phyloP scores from a whole-genome alignment of 345 rosid species.

The Gossypium rotundifolium region DNA sequence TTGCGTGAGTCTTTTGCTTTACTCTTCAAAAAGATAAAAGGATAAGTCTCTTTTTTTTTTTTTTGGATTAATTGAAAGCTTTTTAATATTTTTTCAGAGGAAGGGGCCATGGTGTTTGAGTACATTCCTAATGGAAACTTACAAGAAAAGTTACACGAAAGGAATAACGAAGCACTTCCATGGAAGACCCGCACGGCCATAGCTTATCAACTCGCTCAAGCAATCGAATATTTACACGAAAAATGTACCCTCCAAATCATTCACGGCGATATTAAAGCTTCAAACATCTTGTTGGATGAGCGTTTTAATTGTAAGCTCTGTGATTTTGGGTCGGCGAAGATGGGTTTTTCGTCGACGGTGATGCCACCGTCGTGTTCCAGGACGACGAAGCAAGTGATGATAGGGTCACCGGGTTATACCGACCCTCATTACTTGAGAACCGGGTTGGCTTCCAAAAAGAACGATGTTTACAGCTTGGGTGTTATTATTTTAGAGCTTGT shows the following conservation, averaged over 20 bases:
- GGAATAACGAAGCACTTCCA: slow-evolving; percentile 30
- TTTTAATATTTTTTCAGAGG: slow-evolving; percentile 28
- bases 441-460: slow-evolving; percentile 75
- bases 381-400: slow-evolving; percentile 40
- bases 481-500: slow-evolving; percentile 68
- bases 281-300: slow-evolving; percentile 71
- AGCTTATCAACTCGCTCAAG: slow-evolving; percentile 63
- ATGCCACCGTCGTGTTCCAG: slow-evolving; percentile 32
- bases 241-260: slow-evolving; percentile 64
- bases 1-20: neutral
- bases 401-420: slow-evolving; percentile 85
- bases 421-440: slow-evolving; percentile 84
- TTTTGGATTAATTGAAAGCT: neutral
- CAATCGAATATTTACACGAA: slow-evolving; percentile 74
- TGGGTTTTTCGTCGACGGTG: slow-evolving; percentile 73
- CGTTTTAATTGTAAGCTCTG: slow-evolving; percentile 68
- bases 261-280: slow-evolving; percentile 79
- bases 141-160: slow-evolving; percentile 58
- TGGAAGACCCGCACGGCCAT: slow-evolving; percentile 60
- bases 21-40: neutral
- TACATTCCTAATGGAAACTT: slow-evolving; percentile 64
- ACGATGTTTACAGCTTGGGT: slow-evolving; percentile 77
- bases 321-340: slow-evolving; percentile 78
- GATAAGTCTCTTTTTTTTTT: neutral
- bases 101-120: slow-evolving; percentile 73